Evolutionary conservation across 257 asterid species (phyloP).

Genomic region (Nyctanthes arbortristis): DNA sequence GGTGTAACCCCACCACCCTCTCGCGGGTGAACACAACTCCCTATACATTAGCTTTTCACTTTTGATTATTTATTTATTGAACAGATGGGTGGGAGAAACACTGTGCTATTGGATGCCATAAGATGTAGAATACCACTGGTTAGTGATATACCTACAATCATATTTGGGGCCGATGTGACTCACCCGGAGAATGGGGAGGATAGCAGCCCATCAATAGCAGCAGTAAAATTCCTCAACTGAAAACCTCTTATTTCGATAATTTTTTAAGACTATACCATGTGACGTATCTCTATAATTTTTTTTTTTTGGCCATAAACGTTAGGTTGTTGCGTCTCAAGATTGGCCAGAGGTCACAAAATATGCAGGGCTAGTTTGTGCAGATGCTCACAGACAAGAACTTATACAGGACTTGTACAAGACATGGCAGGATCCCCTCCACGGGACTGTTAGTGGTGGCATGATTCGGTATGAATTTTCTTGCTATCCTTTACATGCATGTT

Average conservation of each 20-base stretch:
- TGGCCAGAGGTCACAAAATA: constrained; percentile 83
- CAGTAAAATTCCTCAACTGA: constrained; percentile 42
- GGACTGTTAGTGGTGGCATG: constrained; percentile 58
- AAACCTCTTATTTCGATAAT: not conserved
- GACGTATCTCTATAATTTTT: constrained; percentile 13
- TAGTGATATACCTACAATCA: constrained; percentile 60
- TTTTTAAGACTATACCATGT: not conserved
- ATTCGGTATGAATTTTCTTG: constrained; percentile 43
- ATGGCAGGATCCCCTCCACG: constrained; percentile 36
- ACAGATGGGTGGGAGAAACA: constrained; percentile 86
- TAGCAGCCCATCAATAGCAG: constrained; percentile 81
- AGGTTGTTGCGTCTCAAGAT: constrained; percentile 93
- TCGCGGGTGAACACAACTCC: no score
- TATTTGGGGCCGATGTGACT: constrained; percentile 93
- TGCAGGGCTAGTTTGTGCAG: constrained; percentile 76
- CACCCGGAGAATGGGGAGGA: constrained; percentile 90
- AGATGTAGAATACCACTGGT: constrained; percentile 28
- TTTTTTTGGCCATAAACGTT: constrained; percentile 18
- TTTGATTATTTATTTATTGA: not conserved
- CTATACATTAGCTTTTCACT: not conserved
- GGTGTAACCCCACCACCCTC: no score
- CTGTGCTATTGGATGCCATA: constrained; percentile 44
- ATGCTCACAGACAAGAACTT: constrained; percentile 59
- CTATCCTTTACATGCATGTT: no score
- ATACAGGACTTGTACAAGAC: constrained; percentile 53